phyloP scores from a whole-genome alignment of 2,329 filamentous ascomycete genomes.

The Pleurostoma richardsiae region DNA sequence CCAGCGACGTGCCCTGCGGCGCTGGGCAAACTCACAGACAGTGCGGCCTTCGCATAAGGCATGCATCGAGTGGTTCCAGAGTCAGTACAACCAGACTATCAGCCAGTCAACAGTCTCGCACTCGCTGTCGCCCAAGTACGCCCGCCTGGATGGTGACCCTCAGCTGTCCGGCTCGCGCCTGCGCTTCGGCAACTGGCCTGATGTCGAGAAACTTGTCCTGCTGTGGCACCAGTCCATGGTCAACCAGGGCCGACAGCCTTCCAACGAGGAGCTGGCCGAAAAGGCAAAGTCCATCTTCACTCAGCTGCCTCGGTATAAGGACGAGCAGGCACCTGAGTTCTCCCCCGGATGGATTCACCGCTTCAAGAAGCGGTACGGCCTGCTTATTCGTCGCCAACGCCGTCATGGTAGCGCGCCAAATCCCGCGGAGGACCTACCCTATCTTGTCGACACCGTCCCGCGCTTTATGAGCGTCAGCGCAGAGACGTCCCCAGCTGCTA shows the following conservation, averaged over 20 bases:
- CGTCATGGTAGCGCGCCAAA: constrained; percentile 44
- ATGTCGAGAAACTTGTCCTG: constrained; percentile 54
- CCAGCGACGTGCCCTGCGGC: constrained; percentile 54
- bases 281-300: constrained; percentile 57
- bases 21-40: constrained; percentile 53
- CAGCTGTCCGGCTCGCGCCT: constrained; percentile 58
- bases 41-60: constrained; percentile 55
- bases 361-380: constrained; percentile 59
- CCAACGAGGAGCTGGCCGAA: constrained; percentile 58
- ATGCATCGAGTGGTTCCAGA: constrained; percentile 59
- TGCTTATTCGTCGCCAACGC: constrained; percentile 52
- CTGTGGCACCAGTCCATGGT: constrained; percentile 50
- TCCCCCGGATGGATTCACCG: constrained; percentile 61
- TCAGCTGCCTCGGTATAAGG: constrained; percentile 55
- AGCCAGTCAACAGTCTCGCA: constrained; percentile 61
- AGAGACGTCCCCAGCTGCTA: constrained; percentile 55
- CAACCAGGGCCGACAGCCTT: constrained; percentile 49
- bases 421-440: constrained; percentile 51
- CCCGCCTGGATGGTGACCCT: constrained; percentile 54
- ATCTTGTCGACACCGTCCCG: constrained; percentile 55
- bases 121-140: constrained; percentile 57
- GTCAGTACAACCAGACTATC: constrained; percentile 54
- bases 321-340: constrained; percentile 55
- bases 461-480: constrained; percentile 53
- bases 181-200: constrained; percentile 60